Evolutionary conservation across 495 filamentous ascomycete species (phyloP).

Genomic region (Xylaria curta): DNA sequence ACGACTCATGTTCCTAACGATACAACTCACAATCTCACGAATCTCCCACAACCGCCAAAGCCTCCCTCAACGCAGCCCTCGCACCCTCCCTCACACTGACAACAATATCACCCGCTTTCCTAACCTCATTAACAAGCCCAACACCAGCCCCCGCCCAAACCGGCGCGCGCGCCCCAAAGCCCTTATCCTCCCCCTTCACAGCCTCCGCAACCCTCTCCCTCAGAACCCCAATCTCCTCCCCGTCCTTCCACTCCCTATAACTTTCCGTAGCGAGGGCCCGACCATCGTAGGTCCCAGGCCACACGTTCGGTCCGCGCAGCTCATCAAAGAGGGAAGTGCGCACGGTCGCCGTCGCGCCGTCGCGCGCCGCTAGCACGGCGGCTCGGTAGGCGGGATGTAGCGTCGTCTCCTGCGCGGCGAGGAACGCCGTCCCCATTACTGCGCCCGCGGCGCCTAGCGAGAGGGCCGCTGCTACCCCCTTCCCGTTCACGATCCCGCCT

Average conservation of each 20-base stretch:
- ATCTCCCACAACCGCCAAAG: neutral
- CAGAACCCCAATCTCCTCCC: neutral
- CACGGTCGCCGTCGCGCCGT: neutral
- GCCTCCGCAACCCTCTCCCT: neutral
- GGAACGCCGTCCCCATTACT: conserved; percentile 8
- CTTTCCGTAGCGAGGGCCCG: neutral
- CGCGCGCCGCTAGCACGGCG: neutral
- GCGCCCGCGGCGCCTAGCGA: neutral
- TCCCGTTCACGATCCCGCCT: conserved; percentile 14
- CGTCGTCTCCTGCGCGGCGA: neutral
- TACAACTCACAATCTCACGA: neutral
- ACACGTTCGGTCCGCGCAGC: neutral
- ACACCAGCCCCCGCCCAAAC: neutral
- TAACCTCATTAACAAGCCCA: neutral
- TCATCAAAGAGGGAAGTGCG: neutral
- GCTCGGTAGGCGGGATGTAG: neutral
- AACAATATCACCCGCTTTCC: neutral
- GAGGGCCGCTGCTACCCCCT: neutral
- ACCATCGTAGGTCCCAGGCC: neutral
- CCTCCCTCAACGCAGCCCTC: neutral
- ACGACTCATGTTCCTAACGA: neutral
- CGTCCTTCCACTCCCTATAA: neutral
- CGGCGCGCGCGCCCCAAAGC: neutral
- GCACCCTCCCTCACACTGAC: neutral
- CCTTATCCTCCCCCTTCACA: neutral